Evolutionary conservation across 352 stramenopile species (phyloP), one percentile per base, ranked within the genome.

Genomic region (Phytophthora pisi): DNA sequence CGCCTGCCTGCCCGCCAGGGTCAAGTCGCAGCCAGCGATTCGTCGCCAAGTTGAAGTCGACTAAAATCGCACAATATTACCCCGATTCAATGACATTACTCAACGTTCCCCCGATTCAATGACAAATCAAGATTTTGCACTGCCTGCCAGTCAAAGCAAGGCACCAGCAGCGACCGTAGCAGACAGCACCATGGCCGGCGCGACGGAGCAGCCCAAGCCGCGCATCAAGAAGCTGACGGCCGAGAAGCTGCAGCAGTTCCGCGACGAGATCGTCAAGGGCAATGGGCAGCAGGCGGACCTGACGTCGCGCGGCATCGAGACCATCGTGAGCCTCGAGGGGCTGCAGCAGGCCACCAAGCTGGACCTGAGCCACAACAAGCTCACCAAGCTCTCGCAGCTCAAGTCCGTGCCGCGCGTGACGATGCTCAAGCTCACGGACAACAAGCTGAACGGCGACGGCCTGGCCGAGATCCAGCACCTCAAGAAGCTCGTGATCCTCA

Each of bases 161-260:
- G 11, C 31, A 30, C 0, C 34, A 40, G 34, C 34, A 40, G 28
- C 28, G 9, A 40, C 34, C 10, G 4, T 5, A 40, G 10, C 10
- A 40, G 34, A 16, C 10, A 53, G 11, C 38, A 57, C 1, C 51
- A 78, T 74, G 65, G 42, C 51, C 10, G 31, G 43, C 31, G 34
- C 46, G 47, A 50, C 18, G 45, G 47, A 67, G 57, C 57, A 31
- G 20, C n/a, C 24, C 36, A 93, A 92, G 74, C 74, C 64, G 69
- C 83, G 85, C 67, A 96, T 96, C 72, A 96, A 96, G 75, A 96
- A 96, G 82, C 77, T 96, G 47, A 96, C 88, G 45, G 75, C 78
- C 50, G 84, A 93, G 59, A 96, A 93, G 70, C 68, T 96, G 51
- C 45, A 70, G 50, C 62, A 92, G 62, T 81, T 82, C 64, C 52